phyloP scores from a whole-genome alignment of 345 rosid species.

The Zanthoxylum bungeanum region DNA sequence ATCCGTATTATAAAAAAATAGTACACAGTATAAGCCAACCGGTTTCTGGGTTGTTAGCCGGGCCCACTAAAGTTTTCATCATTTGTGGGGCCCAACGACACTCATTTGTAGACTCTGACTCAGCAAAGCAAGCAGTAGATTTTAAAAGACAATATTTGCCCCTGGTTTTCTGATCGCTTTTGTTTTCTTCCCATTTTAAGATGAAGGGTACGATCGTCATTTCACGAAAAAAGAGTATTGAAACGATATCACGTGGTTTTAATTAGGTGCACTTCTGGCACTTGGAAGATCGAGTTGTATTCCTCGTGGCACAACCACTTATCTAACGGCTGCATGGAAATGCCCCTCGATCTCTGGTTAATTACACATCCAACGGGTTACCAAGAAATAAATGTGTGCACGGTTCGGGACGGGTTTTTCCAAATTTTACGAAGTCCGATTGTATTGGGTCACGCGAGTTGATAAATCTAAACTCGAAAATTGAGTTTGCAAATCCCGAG shows the following conservation, averaged over 20 bases:
- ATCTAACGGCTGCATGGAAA: not conserved
- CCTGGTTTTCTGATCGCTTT: not conserved
- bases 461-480: too few species aligned
- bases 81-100: not conserved
- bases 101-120: not conserved
- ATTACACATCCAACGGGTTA: not conserved
- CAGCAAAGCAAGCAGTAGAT: not conserved
- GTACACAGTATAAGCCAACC: not conserved
- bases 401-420: too few species aligned
- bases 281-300: not conserved
- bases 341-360: slow-evolving; percentile 2
- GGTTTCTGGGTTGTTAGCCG: not conserved
- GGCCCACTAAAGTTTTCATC: not conserved
- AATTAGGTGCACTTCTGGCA: not conserved
- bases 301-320: not conserved
- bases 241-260: not conserved
- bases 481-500: too few species aligned
- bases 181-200: not conserved
- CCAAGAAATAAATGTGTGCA: too few species aligned
- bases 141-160: not conserved
- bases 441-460: too few species aligned
- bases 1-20: not conserved
- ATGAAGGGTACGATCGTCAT: slow-evolving; percentile 6
- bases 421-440: too few species aligned
- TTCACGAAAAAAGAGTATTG: not conserved